Evolutionary conservation across 2,329 filamentous ascomycete genomes (phyloP).

Genomic region (Talaromyces atroroseus): DNA sequence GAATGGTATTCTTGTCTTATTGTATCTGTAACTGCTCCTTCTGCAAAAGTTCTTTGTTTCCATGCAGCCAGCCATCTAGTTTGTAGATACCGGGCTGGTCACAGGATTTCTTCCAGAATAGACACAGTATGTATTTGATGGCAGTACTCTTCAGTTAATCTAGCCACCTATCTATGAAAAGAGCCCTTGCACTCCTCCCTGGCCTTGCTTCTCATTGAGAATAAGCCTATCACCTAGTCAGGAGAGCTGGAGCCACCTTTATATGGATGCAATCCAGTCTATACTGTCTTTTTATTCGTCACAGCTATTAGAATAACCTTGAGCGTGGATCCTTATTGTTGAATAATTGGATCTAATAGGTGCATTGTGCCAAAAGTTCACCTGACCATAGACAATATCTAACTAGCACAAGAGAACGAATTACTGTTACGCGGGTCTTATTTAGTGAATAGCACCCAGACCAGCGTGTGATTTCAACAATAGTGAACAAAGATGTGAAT

Average conservation of each 20-base stretch:
- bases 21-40: neutral
- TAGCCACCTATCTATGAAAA: neutral
- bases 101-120: neutral
- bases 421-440: neutral
- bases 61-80: neutral
- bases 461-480: neutral
- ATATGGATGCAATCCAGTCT: neutral
- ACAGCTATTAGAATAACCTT: neutral
- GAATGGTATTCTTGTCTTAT: neutral
- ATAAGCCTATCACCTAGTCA: neutral
- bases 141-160: neutral
- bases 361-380: neutral
- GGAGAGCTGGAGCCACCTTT: neutral
- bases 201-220: neutral
- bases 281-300: neutral
- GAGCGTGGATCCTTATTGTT: neutral
- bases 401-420: neutral
- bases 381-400: neutral
- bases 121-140: neutral
- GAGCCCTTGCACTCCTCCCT: neutral
- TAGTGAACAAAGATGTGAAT: neutral
- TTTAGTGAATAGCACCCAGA: neutral
- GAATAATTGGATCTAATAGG: neutral
- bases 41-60: neutral
- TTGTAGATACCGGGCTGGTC: neutral